A percentile compares a stretch with the other conserved stretches of the same genome.
phyloP scores from a whole-genome alignment of 495 filamentous ascomycete species.

The Diplogelasinospora grovesii region DNA sequence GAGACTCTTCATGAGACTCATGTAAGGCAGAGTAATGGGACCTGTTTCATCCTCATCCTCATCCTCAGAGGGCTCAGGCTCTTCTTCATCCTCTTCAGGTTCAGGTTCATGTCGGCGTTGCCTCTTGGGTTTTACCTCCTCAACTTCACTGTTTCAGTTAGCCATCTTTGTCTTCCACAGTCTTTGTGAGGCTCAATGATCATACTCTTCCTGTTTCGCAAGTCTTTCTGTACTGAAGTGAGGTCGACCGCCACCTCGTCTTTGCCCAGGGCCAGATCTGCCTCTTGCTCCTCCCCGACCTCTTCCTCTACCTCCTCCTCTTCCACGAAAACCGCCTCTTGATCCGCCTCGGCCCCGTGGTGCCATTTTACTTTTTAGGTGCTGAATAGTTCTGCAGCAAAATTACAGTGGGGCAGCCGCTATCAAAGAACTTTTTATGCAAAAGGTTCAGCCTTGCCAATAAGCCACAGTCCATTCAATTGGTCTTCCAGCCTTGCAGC shows the following conservation, averaged over 20 bases:
- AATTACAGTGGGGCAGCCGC: not conserved
- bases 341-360: slow-evolving; percentile 30
- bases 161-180: not conserved
- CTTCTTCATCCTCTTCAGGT: slow-evolving; percentile 39
- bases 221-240: slow-evolving; percentile 33
- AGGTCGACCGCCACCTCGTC: slow-evolving; percentile 10
- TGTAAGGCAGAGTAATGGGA: slow-evolving; percentile 46
- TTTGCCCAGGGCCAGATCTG: slow-evolving; percentile 16
- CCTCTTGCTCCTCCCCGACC: slow-evolving; percentile 19
- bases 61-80: slow-evolving; percentile 28
- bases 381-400: no score
- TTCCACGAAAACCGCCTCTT: slow-evolving; percentile 17
- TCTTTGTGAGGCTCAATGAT: not conserved
- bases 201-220: slow-evolving; percentile 32
- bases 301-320: slow-evolving; percentile 19
- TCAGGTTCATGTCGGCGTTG: slow-evolving; percentile 26
- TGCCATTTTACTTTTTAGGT: no score
- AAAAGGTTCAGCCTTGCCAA: slow-evolving; percentile 22
- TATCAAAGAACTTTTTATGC: no score
- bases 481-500: slow-evolving; percentile 1
- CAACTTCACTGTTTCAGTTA: slow-evolving; percentile 11
- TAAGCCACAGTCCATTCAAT: not conserved
- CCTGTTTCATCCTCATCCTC: slow-evolving; percentile 34
- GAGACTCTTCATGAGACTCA: slow-evolving; percentile 60
- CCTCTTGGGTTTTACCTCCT: slow-evolving; percentile 11